Percentiles rank a stretch among this genome's conserved stretches.
Evolutionary conservation across 257 asterid genomes (phyloP).

Genomic region (Solanum ossicruentum): DNA sequence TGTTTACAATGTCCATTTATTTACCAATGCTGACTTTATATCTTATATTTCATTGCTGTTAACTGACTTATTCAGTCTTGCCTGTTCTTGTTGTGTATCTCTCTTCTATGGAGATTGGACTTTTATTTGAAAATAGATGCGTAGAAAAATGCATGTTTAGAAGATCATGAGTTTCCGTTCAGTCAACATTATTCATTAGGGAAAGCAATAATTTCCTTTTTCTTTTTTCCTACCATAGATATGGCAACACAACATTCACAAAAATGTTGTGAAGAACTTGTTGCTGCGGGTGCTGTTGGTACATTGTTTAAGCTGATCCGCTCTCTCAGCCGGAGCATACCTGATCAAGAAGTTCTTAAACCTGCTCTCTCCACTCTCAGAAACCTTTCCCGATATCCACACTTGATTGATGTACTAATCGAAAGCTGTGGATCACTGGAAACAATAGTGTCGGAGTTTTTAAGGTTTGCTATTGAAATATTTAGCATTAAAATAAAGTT

Average conservation of each 20-base stretch:
- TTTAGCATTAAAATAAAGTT: background rate
- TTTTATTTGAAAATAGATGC: background rate
- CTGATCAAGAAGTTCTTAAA: conserved; percentile 86
- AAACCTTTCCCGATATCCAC: conserved; percentile 78
- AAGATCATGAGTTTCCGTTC: background rate
- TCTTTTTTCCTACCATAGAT: conserved; percentile 26
- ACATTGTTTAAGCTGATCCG: conserved; percentile 56
- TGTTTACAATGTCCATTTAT: background rate
- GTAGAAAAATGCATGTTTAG: background rate
- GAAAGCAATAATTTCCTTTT: background rate
- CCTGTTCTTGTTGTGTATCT: background rate
- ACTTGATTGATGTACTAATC: conserved; percentile 31
- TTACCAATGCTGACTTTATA: background rate
- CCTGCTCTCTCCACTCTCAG: conserved; percentile 80
- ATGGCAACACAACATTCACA: conserved; percentile 83
- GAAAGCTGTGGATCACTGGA: conserved; percentile 46
- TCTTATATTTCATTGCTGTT: background rate
- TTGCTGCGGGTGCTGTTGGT: conserved; percentile 71
- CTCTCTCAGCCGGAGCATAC: conserved; percentile 87
- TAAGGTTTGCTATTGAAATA: conserved; percentile 27
- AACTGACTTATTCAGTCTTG: background rate
- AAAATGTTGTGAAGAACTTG: conserved; percentile 89
- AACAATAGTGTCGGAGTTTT: conserved; percentile 48
- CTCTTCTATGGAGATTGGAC: background rate
- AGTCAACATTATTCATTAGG: background rate